These are phyloP conservation scores for Collybia nuda DNA, from an alignment of 768 basidiomycete species.

Conservation along the genomic window DNA sequence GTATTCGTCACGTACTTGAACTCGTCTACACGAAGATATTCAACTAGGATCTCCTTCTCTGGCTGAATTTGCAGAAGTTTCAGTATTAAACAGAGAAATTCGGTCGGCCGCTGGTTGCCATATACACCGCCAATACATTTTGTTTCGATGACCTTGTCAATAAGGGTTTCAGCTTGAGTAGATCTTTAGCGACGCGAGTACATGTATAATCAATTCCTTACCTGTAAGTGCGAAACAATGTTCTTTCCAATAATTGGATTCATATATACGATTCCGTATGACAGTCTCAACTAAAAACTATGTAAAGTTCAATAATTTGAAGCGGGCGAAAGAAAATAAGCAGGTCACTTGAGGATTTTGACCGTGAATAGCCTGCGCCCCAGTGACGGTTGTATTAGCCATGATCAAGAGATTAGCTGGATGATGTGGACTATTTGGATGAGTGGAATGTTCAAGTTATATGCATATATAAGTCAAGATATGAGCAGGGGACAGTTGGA, in stretches of 20 bases:
- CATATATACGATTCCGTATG: conserved; percentile 94
- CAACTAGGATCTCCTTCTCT: conserved; percentile 94
- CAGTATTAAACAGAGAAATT: conserved; percentile 88
- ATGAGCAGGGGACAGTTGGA: too few relatives aligned
- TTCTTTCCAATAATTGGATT: conserved; percentile 95
- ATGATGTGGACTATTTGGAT: too few relatives aligned
- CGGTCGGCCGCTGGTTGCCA: conserved; percentile 91
- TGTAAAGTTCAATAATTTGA: conserved; percentile 12
- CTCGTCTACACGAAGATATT: conserved; percentile 94
- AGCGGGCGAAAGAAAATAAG: not conserved
- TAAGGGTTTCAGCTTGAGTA: conserved; percentile 79
- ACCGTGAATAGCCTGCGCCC: conserved; percentile 90
- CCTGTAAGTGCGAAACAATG: conserved; percentile 97
- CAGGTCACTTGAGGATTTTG: conserved; percentile 87
- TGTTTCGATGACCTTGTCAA: conserved; percentile 88
- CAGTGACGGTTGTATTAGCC: conserved; percentile 91
- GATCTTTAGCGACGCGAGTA: not conserved
- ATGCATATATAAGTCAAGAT: too few relatives aligned
- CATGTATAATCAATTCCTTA: conserved; percentile 26
- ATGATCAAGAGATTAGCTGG: conserved; percentile 39
- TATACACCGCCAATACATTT: conserved; percentile 90
- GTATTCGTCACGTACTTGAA: conserved; percentile 74
- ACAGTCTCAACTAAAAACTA: conserved; percentile 96
- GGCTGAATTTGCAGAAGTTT: conserved; percentile 97
- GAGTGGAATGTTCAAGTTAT: too few relatives aligned